A percentile compares a stretch with the other conserved stretches of the same genome.
Conservation (phyloP, 2,329 filamentous ascomycete genomes). For the Chrysoporthe austroafricana region DNA sequence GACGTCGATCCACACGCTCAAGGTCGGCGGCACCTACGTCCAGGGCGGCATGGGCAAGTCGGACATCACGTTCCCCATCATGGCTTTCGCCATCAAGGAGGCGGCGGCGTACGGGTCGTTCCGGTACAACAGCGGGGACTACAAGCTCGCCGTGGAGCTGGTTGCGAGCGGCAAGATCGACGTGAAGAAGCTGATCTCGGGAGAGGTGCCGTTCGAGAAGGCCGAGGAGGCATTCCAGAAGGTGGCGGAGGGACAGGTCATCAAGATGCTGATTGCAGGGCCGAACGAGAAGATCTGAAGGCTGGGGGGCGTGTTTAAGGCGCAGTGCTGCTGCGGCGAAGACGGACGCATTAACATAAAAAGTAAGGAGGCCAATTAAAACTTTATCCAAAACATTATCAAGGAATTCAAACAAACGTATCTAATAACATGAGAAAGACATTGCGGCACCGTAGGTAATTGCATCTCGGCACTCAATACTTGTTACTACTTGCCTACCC, state of each 20-base stretch:
- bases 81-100: constrained; percentile 88
- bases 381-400: no score
- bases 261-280: constrained; percentile 70
- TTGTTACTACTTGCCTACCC: no score
- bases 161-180: constrained; percentile 74
- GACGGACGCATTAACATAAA: background rate
- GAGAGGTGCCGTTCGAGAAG: constrained; percentile 75
- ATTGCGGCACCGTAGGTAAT: no score
- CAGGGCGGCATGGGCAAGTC: constrained; percentile 89
- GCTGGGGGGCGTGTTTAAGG: constrained; percentile 16
- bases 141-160: constrained; percentile 79
- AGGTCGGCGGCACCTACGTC: constrained; percentile 75
- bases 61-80: constrained; percentile 90
- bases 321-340: background rate
- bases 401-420: no score
- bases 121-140: constrained; percentile 87
- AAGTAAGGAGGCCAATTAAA: no score
- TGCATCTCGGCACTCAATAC: no score
- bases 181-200: constrained; percentile 81
- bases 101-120: constrained; percentile 86
- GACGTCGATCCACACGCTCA: constrained; percentile 70
- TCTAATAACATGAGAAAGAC: no score
- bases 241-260: constrained; percentile 80
- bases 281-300: constrained; percentile 61
- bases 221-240: constrained; percentile 87